Evolutionary conservation across 2,329 filamentous ascomycete species (phyloP).

Genomic region (Trichoderma sp.): DNA sequence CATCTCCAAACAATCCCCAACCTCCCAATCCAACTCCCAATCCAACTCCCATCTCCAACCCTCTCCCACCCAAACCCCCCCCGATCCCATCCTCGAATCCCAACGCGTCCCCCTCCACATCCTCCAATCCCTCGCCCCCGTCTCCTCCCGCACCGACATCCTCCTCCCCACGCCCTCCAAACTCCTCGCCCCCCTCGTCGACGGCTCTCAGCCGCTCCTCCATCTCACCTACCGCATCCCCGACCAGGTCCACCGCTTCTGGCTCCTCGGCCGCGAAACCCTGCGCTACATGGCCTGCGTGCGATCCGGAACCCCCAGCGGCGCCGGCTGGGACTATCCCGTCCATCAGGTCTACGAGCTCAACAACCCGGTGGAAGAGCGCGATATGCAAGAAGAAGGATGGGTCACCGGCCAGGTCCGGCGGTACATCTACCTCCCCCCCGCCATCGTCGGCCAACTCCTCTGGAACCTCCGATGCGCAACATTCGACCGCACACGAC

Average conservation of each 20-base stretch:
- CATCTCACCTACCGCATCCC: conserved; percentile 56
- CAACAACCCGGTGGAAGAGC: conserved; percentile 54
- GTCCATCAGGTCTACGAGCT: conserved; percentile 55
- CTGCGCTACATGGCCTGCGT: conserved; percentile 60
- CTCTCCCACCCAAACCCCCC: conserved; percentile 22
- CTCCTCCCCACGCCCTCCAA: conserved; percentile 49
- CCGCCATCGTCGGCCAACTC: conserved; percentile 55
- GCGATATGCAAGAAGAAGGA: conserved; percentile 51
- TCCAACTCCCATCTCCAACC: background rate
- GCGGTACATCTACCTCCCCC: conserved; percentile 53
- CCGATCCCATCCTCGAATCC: conserved; percentile 34
- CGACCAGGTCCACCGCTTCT: conserved; percentile 54
- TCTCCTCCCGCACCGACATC: conserved; percentile 51
- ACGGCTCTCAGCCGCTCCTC: conserved; percentile 52
- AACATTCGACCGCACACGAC: conserved; percentile 33
- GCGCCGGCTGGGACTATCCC: conserved; percentile 28
- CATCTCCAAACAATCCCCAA: background rate
- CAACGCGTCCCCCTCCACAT: conserved; percentile 51
- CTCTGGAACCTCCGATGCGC: conserved; percentile 56
- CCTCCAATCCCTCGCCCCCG: conserved; percentile 46
- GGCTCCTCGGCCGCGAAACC: conserved; percentile 56
- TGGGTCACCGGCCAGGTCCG: conserved; percentile 51
- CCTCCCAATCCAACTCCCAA: background rate
- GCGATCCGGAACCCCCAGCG: conserved; percentile 45
- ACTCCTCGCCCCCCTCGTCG: conserved; percentile 47